These are phyloP conservation scores for Saturnispora quitensis DNA, from an alignment of 805 yeast species.

Conservation along the genomic window DNA sequence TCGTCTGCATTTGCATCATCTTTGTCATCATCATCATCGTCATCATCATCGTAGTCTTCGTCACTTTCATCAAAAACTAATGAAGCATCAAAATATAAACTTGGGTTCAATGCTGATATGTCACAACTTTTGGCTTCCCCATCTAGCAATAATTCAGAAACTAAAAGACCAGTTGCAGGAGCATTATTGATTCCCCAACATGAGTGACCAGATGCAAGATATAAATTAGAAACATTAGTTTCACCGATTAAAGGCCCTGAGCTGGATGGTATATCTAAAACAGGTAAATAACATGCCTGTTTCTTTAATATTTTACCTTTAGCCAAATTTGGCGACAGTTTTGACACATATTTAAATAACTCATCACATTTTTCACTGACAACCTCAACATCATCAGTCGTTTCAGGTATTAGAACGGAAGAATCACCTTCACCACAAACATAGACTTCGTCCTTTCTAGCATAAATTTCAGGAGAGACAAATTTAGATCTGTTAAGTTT, in stretches of 20 bases:
- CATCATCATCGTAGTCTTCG: conserved; percentile 23
- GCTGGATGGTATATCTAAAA: conserved; percentile 82
- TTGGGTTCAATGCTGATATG: conserved; percentile 76
- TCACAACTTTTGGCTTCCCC: conserved; percentile 75
- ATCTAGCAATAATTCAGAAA: conserved; percentile 80
- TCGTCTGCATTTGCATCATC: conserved; percentile 16
- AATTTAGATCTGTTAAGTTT: conserved; percentile 56
- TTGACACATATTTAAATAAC: conserved; percentile 71
- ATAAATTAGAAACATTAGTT: conserved; percentile 74
- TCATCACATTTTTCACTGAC: conserved; percentile 83
- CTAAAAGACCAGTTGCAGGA: conserved; percentile 90
- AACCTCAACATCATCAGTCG: conserved; percentile 88
- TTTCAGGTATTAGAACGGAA: conserved; percentile 82
- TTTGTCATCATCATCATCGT: conserved; percentile 17
- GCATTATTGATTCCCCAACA: conserved; percentile 99
- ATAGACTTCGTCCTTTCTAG: conserved; percentile 90
- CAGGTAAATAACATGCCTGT: conserved; percentile 95
- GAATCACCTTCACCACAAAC: conserved; percentile 98
- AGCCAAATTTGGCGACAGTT: conserved; percentile 57
- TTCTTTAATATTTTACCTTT: conserved; percentile 69
- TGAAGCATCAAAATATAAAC: conserved; percentile 72
- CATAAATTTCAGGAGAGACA: conserved; percentile 90
- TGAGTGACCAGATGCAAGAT: conserved; percentile 85
- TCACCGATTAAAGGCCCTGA: conserved; percentile 94
- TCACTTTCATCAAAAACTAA: conserved; percentile 28